A percentile compares a stretch with the other conserved stretches of the same genome.
These are phyloP conservation scores for Cantharellus anzutake DNA, from an alignment of 768 basidiomycete species.

Conservation along the genomic window DNA sequence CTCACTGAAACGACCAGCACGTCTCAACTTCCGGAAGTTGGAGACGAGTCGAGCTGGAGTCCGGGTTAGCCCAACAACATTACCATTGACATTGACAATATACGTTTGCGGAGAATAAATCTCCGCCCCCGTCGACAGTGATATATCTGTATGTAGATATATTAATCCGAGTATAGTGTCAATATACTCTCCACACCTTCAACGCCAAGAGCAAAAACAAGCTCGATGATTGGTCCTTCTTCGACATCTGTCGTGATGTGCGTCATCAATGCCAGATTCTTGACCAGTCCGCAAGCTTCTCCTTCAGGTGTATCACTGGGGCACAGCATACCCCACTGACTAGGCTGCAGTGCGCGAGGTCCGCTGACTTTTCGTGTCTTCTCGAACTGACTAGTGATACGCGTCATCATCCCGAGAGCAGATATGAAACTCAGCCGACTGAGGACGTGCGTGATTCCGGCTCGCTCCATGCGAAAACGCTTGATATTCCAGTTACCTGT, in stretches of 20 bases:
- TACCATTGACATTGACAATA: constrained; percentile 93
- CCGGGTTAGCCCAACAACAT: constrained; percentile 83
- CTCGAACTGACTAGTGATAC: constrained; percentile 96
- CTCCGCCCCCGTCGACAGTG: constrained; percentile 80
- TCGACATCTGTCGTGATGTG: constrained; percentile 99
- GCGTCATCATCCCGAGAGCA: constrained; percentile 99
- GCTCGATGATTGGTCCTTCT: constrained; percentile 76
- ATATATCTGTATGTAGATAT: constrained; percentile 44
- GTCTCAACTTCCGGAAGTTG: constrained; percentile 81
- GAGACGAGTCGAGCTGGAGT: constrained; percentile 68
- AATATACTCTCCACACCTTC: constrained; percentile 43
- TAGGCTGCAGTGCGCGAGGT: constrained; percentile 88
- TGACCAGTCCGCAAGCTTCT: constrained; percentile 95
- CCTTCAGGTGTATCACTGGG: constrained; percentile 99
- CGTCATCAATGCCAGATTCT: constrained; percentile 97
- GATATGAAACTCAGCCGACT: constrained; percentile 91
- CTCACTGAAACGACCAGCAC: constrained; percentile 82
- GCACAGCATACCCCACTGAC: constrained; percentile 98
- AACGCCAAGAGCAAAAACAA: constrained; percentile 90
- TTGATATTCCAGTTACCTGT: constrained; percentile 99
- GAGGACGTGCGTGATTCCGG: constrained; percentile 94
- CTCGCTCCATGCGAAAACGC: constrained; percentile 98
- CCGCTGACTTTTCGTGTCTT: constrained; percentile 98
- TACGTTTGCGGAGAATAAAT: constrained; percentile 87
- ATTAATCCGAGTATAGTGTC: neutral